Conservation (phyloP, 2,329 filamentous ascomycete species). For the Fusarium sp. region DNA sequence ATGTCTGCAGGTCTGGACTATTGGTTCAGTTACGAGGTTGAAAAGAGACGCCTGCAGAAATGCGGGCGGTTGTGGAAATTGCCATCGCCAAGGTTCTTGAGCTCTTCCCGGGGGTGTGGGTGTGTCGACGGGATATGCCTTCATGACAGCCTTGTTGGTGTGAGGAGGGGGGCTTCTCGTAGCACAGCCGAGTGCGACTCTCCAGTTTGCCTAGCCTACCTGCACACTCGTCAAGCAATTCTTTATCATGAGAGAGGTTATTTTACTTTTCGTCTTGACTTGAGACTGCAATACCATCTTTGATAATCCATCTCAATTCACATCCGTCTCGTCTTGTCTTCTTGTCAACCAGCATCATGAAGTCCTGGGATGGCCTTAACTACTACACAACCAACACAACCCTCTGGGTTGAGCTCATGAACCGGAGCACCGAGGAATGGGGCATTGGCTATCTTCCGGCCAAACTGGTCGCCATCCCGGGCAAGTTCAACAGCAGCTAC, state of each 20-base stretch:
- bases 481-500: slow-evolving; percentile 8
- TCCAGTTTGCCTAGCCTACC: background rate
- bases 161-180: background rate
- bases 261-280: background rate
- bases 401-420: slow-evolving; percentile 19
- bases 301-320: background rate
- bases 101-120: background rate
- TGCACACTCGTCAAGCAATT: background rate
- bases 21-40: background rate
- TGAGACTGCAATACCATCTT: background rate
- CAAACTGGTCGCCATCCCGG: slow-evolving; percentile 12
- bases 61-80: background rate
- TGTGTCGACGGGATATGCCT: background rate
- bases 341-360: slow-evolving; percentile 1
- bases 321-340: background rate
- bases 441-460: slow-evolving; percentile 13
- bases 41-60: background rate
- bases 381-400: slow-evolving; percentile 15
- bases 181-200: background rate
- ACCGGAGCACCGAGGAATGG: slow-evolving; percentile 22
- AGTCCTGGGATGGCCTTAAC: slow-evolving; percentile 13
- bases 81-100: background rate
- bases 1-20: slow-evolving; percentile 1
- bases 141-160: background rate
- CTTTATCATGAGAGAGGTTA: background rate